A percentile compares a stretch with the other conserved stretches of the same genome.
Evolutionary conservation across 441 rosid genomes (phyloP).

Genomic region (Iberis amara): DNA sequence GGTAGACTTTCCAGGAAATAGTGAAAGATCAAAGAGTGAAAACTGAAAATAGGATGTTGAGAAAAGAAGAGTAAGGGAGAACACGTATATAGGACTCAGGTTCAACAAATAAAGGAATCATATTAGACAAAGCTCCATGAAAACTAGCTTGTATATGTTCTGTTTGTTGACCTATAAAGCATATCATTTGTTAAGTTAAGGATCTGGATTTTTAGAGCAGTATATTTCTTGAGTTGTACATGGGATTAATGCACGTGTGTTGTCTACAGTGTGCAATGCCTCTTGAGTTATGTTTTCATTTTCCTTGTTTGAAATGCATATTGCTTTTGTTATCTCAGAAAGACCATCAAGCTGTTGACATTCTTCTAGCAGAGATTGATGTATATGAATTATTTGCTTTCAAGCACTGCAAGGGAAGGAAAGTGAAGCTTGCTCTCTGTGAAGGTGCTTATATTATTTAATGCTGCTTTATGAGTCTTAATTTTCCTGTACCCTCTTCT

Average conservation of each 20-base stretch:
- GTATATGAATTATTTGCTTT: constrained; percentile 98
- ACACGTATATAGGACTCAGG: constrained; percentile 6
- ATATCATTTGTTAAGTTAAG: constrained; percentile 6
- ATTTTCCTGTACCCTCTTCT: constrained; percentile 15
- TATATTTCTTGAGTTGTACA: constrained; percentile 19
- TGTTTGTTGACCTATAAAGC: constrained; percentile 4
- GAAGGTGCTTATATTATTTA: constrained; percentile 52
- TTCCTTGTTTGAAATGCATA: constrained; percentile 16
- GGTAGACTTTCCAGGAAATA: constrained; percentile 13
- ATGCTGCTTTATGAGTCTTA: constrained; percentile 6
- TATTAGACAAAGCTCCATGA: constrained; percentile 15
- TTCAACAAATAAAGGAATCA: constrained; percentile 11
- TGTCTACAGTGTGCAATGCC: neutral
- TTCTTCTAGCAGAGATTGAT: constrained; percentile 95
- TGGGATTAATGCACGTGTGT: constrained; percentile 15
- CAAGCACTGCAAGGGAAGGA: constrained; percentile 98
- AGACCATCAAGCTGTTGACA: constrained; percentile 98
- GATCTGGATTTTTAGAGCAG: constrained; percentile 13
- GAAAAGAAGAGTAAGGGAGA: constrained; percentile 6
- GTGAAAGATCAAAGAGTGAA: constrained; percentile 4
- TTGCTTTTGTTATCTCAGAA: constrained; percentile 46
- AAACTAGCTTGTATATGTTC: constrained; percentile 10
- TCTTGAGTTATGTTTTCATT: constrained; percentile 12
- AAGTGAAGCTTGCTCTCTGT: constrained; percentile 89
- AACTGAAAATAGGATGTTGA: constrained; percentile 1